Conservation (phyloP, 768 basidiomycete species). For the Roridomyces roridus region DNA sequence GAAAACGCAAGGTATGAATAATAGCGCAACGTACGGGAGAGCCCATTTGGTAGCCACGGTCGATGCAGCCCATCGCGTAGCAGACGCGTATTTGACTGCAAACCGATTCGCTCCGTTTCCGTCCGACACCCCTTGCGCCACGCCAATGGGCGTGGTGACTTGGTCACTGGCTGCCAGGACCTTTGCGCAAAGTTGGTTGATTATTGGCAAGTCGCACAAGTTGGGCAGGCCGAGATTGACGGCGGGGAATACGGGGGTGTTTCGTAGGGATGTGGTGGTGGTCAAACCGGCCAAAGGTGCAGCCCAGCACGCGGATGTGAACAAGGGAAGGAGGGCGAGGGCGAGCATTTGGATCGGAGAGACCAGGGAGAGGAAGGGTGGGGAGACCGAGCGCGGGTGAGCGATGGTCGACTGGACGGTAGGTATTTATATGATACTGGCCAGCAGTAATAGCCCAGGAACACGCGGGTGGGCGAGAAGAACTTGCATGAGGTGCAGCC, state of each 20-base stretch:
- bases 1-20: background rate
- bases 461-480: constrained; percentile 9
- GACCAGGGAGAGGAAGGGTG: constrained; percentile 9
- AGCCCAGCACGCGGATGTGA: constrained; percentile 42
- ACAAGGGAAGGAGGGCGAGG: constrained; percentile 32
- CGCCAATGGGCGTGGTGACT: constrained; percentile 59
- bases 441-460: constrained; percentile 13
- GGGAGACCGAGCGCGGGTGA: constrained; percentile 3
- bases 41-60: constrained; percentile 59
- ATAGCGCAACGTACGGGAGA: constrained; percentile 58
- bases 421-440: constrained; percentile 15
- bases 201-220: constrained; percentile 53
- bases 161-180: constrained; percentile 11
- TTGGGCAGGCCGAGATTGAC: constrained; percentile 42
- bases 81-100: constrained; percentile 70
- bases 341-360: constrained; percentile 11
- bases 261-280: constrained; percentile 15
- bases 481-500: constrained; percentile 11
- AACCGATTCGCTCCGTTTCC: constrained; percentile 60
- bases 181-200: constrained; percentile 33
- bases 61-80: constrained; percentile 66
- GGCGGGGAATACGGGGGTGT: constrained; percentile 39
- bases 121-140: constrained; percentile 58
- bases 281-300: constrained; percentile 23
- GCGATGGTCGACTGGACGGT: background rate